phyloP scores from a whole-genome alignment of 352 stramenopile genomes.

The Thalassiosira livingstoniorum region DNA sequence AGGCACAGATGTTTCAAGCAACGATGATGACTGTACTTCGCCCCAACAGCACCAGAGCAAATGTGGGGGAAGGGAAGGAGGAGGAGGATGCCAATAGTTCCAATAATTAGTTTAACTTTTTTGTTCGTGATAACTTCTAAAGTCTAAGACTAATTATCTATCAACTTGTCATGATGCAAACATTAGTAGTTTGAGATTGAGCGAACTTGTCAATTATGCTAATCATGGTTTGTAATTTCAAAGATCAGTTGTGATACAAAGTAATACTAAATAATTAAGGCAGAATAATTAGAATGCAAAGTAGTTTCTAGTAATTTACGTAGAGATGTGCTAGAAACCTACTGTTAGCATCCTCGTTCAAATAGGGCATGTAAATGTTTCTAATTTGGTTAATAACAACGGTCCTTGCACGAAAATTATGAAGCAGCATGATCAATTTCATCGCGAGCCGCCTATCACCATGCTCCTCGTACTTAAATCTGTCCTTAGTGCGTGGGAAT shows the following conservation, averaged over 20 bases:
- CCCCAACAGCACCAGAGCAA: too few species aligned
- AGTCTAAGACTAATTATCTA: not conserved
- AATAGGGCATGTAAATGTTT: slow-evolving; percentile 1
- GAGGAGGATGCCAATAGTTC: too few species aligned
- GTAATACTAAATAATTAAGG: too few species aligned
- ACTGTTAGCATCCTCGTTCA: not conserved
- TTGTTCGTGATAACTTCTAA: not conserved
- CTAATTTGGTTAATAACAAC: slow-evolving; percentile 3
- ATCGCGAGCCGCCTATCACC: not conserved
- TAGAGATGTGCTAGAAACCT: not conserved
- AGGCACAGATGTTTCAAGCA: not conserved
- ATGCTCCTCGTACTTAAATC: not conserved
- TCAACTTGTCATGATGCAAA: not conserved
- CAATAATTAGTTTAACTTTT: not conserved
- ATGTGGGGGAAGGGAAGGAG: too few species aligned
- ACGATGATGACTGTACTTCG: not conserved
- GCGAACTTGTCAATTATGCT: not conserved
- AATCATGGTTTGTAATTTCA: not conserved
- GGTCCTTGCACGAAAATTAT: not conserved
- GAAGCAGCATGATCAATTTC: not conserved
- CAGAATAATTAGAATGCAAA: too few species aligned
- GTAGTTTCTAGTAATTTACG: not conserved
- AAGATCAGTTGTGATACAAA: not conserved
- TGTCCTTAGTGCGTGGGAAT: not conserved
- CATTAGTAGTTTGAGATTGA: not conserved